Evolutionary conservation across 768 basidiomycete genomes (phyloP), one percentile per base, ranked within the genome.

Genomic region (Trametes cinnabarina): DNA sequence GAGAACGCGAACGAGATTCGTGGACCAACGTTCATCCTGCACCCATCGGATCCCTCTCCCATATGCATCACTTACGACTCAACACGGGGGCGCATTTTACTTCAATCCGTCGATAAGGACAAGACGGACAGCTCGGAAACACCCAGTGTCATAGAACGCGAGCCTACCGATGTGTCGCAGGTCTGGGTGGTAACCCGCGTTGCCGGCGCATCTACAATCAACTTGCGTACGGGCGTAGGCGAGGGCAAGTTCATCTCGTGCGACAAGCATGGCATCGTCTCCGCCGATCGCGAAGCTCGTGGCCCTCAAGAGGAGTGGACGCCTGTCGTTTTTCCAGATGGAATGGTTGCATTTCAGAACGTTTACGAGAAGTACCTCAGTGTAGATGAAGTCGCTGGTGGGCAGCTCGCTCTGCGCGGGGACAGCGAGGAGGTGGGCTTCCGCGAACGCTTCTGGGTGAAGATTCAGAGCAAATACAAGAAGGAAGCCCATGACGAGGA

Each of bases 241-340:
- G 90, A 90, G 69, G 92, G 92, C 10, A 94, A 94, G 72, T 97
- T 94, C 70, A 74, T 97, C 46, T 92, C 90, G 8, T 91, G 88
- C 73, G 92, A 95, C 74, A 80, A 86, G 60, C 85, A 92, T 65
- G 94, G 94, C 7, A 76, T 93, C 19, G 87, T 96, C 14, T 83
- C 87, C 62, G 87, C 90, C 42, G 88, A 92, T 68, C 79, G 90
- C 44, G 94, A 97, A 67, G 94, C 94, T 25, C 82, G 94, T 30
- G 94, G 94, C 1, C 89, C 91, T 4, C 92, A 96, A 71, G 94
- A 97, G 71, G 94, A 95, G 72, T 97, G 93, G 91, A 90, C 88
- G 3, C 88, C 93, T 15, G 82, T 92, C 23, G 76, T 94, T 55
- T 72, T 91, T 22, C 84, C 89, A 10, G 90, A 90, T 58, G 91